A percentile compares a stretch with the other conserved stretches of the same genome.
These are phyloP conservation scores for Pseudogymnoascus destructans DNA, from an alignment of 2,329 filamentous ascomycete species.

Conservation along the genomic window DNA sequence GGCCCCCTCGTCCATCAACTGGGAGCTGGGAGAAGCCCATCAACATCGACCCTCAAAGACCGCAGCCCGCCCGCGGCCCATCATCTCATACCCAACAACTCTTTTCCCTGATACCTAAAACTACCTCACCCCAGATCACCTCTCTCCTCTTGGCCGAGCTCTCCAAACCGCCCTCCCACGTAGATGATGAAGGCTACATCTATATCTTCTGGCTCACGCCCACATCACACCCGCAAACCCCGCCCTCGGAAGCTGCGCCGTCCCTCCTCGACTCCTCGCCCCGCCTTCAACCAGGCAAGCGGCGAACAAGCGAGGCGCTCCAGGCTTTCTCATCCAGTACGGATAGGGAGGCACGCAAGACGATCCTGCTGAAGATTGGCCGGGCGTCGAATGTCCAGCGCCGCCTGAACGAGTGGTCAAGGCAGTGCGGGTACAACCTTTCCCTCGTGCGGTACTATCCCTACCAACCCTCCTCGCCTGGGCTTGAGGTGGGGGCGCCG, in stretches of 20 bases:
- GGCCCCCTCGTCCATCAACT: not conserved
- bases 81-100: slow-evolving; percentile 32
- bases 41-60: slow-evolving; percentile 14
- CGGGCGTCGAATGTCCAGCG: slow-evolving; percentile 73
- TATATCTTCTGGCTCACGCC: slow-evolving; percentile 98
- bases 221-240: slow-evolving; percentile 38
- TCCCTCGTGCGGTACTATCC: slow-evolving; percentile 88
- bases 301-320: slow-evolving; percentile 13
- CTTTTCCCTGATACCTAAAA: slow-evolving; percentile 55
- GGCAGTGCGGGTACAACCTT: slow-evolving; percentile 82
- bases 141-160: slow-evolving; percentile 65
- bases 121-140: slow-evolving; percentile 52
- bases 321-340: slow-evolving; percentile 27
- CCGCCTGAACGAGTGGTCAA: slow-evolving; percentile 82
- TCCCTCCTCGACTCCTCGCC: slow-evolving; percentile 43
- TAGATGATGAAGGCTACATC: slow-evolving; percentile 80
- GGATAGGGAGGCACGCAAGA: slow-evolving; percentile 33
- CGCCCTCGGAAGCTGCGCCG: slow-evolving; percentile 45
- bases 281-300: slow-evolving; percentile 23
- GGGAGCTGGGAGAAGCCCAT: not conserved
- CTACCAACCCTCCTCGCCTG: slow-evolving; percentile 40
- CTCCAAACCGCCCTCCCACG: slow-evolving; percentile 56
- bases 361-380: slow-evolving; percentile 56
- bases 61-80: slow-evolving; percentile 20
- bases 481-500: slow-evolving; percentile 28